Conservation (phyloP, 2,329 filamentous ascomycete species). For the Pestalotiopsis sp. region DNA sequence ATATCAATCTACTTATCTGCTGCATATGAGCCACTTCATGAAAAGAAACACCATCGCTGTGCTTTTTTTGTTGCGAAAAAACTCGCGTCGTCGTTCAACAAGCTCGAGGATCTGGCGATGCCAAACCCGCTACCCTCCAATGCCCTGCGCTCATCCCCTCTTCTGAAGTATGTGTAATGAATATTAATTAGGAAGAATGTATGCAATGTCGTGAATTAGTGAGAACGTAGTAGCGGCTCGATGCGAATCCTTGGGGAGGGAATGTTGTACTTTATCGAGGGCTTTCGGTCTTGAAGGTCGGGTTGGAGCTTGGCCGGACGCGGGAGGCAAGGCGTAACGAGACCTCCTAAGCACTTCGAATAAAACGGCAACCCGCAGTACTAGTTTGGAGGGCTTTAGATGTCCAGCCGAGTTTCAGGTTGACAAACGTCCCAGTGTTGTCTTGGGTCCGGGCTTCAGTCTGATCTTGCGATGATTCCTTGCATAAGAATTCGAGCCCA, state of each 20-base stretch:
- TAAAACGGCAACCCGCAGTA: too few species aligned
- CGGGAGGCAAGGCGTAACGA: not conserved
- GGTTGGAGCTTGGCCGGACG: not conserved
- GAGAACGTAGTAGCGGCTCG: not conserved
- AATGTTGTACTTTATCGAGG: not conserved
- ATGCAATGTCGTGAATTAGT: not conserved
- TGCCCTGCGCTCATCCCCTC: not conserved
- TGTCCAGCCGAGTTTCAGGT: too few species aligned
- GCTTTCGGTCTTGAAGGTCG: not conserved
- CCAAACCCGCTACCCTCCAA: not conserved
- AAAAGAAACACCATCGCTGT: not conserved
- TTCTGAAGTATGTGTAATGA: slow-evolving; percentile 10
- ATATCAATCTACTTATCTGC: not conserved
- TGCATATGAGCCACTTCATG: not conserved
- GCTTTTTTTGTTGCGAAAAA: not conserved
- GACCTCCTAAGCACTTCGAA: too few species aligned
- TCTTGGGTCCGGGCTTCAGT: too few species aligned
- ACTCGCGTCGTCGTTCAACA: not conserved
- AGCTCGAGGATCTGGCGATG: not conserved
- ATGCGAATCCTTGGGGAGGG: not conserved
- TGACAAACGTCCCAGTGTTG: too few species aligned
- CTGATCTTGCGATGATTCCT: too few species aligned
- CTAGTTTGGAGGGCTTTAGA: too few species aligned
- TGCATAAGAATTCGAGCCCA: too few species aligned
- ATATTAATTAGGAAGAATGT: slow-evolving; percentile 12